Base-by-base conservation (phyloP, 345 rosid genomes). In the Eutrema yunnanense region DNA sequence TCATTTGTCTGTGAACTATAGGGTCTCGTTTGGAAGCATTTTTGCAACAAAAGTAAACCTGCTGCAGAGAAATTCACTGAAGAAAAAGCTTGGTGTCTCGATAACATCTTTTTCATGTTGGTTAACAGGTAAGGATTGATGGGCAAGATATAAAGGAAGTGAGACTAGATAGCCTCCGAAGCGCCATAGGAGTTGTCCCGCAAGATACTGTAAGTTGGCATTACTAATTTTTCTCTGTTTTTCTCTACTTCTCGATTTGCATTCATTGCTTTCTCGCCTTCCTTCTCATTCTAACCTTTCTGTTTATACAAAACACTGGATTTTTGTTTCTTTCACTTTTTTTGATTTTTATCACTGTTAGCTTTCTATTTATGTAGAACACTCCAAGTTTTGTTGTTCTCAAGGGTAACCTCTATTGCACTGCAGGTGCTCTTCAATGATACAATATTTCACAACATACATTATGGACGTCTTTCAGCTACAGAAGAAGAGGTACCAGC, bases 341-440 rank as follows among this genome's bases (percentile, higher is more conserved):
- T 61, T 11, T 19, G 1, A 6, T 60, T 41, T 11, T 34, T 73
- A n/a, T 40, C 11, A 40, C 41, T 36, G 41, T 4, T 47, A 57
- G 67, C 56, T 67, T 57, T 59, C 29, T 50, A 5, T 52, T 2
- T 12, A 34, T 42, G 48, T 72, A 7, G 30, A 60, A 61, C 13
- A 8, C 11, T 36, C 32, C 13, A 52, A 65, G 43, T 65, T 73
- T 56, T 65, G 33, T 47, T 56, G 62, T 43, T 65, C 77, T 54
- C 42, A 46, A 47, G 49, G 68, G 56, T 62, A 57, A 72, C 67
- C 61, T 73, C 27, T 80, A 47, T 62, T 79, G 53, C 27, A 57
- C 68, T 43, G 64, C 84, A 96, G 99, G 99, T 92, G 43, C 99
- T 96, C 65, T 92, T 96, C 73, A 96, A 92, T 75, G 97, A 96